phyloP scores from a whole-genome alignment of 371 early-diverging fungal genomes.

The Massospora cicadina region DNA sequence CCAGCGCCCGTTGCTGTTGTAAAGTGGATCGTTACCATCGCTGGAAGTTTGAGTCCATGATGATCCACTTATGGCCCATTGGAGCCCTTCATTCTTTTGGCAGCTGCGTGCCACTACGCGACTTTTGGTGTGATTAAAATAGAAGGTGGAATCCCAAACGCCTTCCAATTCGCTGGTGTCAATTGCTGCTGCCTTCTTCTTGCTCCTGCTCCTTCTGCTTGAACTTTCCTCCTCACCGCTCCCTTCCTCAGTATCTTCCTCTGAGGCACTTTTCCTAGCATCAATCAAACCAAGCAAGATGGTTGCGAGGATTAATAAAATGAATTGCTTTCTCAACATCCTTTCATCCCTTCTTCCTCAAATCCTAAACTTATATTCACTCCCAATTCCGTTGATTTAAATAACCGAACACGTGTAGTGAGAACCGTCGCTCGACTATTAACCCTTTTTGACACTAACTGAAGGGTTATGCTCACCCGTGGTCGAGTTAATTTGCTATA shows the following conservation, averaged over 20 bases:
- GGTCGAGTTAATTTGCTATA: too few relatives aligned
- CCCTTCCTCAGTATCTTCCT: background rate
- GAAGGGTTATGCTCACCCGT: too few relatives aligned
- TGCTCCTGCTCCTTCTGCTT: background rate
- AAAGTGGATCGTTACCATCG: background rate
- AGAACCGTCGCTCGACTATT: too few relatives aligned
- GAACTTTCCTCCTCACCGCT: background rate
- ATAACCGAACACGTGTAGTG: too few relatives aligned
- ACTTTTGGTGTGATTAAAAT: conserved; percentile 1
- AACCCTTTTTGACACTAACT: too few relatives aligned
- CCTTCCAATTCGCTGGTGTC: conserved; percentile 8
- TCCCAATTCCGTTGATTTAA: too few relatives aligned
- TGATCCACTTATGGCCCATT: conserved; percentile 2
- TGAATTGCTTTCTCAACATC: background rate
- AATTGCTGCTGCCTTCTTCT: conserved; percentile 1
- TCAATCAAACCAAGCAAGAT: background rate
- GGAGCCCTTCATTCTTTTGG: background rate
- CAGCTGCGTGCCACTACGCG: conserved; percentile 2
- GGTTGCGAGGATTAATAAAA: background rate
- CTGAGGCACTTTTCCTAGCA: background rate
- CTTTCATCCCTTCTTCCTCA: background rate
- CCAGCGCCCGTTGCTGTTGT: conserved; percentile 2
- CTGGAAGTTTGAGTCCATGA: conserved; percentile 1
- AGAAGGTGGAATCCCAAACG: conserved; percentile 2
- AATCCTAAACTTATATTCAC: too few relatives aligned